phyloP scores from a whole-genome alignment of 148 eudicot genomes.

The Fallopia convolvulus region DNA sequence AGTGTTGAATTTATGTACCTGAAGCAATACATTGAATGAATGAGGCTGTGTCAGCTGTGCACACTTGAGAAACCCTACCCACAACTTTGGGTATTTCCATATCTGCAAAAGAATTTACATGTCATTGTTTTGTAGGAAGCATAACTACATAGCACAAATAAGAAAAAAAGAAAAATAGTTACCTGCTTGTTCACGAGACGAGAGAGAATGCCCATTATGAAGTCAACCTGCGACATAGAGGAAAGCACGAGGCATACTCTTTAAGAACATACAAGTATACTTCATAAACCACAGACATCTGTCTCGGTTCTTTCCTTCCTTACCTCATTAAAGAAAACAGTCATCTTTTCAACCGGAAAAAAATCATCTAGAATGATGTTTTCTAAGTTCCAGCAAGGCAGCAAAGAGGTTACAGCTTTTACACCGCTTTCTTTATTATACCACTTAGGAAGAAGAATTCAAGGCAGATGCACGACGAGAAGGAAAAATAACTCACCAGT shows the following conservation, averaged over 20 bases:
- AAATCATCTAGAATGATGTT: background rate
- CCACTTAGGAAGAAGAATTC: background rate
- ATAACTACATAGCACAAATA: background rate
- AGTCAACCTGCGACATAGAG: conserved; percentile 58
- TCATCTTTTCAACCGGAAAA: no score
- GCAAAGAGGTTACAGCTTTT: background rate
- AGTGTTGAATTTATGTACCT: conserved; percentile 40
- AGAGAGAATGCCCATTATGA: conserved; percentile 88
- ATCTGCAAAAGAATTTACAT: conserved; percentile 41
- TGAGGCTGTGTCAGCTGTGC: conserved; percentile 82
- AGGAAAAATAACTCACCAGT: conserved; percentile 42
- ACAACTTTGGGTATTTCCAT: conserved; percentile 92
- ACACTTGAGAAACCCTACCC: conserved; percentile 99
- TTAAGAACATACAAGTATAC: background rate
- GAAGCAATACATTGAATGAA: conserved; percentile 82
- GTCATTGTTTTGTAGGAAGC: background rate
- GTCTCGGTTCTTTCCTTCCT: background rate
- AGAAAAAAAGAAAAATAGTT: conserved; percentile 4
- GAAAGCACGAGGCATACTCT: background rate
- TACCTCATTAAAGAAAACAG: background rate
- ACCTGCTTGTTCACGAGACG: conserved; percentile 99
- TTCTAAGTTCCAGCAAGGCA: background rate
- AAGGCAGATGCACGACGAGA: background rate
- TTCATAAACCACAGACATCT: background rate
- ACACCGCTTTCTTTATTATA: background rate